Evolutionary conservation across 2,329 filamentous ascomycete genomes (phyloP), one percentile per base, ranked within the genome.

Genomic region (Fusarium multiceps): DNA sequence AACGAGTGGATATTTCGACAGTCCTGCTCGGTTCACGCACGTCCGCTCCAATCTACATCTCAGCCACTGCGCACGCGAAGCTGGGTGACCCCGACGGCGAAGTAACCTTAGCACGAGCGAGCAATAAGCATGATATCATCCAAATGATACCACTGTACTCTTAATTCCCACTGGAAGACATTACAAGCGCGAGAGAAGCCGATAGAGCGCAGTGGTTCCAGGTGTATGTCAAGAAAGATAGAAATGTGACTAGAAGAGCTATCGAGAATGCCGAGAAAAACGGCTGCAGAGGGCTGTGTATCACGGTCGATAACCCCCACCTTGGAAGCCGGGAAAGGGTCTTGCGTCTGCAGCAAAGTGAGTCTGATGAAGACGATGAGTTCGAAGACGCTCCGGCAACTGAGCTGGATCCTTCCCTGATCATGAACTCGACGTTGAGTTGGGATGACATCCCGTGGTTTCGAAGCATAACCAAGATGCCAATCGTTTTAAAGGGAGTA

Each of bases 371-470:
- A 3, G 48, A 59, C 0, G 48, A 50, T 3, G 48, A 59, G 21
- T 68, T 68, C 4, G 53, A 68, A n/a, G 64, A 68, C 27, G 41
- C 14, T 2, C 53, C 64, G 8, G 65, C 64, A 20, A 68, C 59
- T 9, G 64, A 65, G 11, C 18, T 68, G 12, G 65, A 68, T 32
- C 65, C 64, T 13, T 68, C 65, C 16, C 43, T 68, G 14, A 68
- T 54, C 8, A 59, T 64, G 60, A 68, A 98, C 84, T 95, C 95
- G 3, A 86, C 87, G n/a, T 86, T 99, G 12, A 91, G 88, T 75
- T 99, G 96, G 96, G 92, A 91, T 74, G 95, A 98, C 77, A 93
- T 97, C 45, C 88, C 94, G 2, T 98, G 94, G 94, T 97, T 98
- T 82, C 84, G 88, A 72, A 88, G 87, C 71, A 92, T 98, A 77